Conservation (phyloP, 2,329 filamentous ascomycete species). For the Phoma sp. region DNA sequence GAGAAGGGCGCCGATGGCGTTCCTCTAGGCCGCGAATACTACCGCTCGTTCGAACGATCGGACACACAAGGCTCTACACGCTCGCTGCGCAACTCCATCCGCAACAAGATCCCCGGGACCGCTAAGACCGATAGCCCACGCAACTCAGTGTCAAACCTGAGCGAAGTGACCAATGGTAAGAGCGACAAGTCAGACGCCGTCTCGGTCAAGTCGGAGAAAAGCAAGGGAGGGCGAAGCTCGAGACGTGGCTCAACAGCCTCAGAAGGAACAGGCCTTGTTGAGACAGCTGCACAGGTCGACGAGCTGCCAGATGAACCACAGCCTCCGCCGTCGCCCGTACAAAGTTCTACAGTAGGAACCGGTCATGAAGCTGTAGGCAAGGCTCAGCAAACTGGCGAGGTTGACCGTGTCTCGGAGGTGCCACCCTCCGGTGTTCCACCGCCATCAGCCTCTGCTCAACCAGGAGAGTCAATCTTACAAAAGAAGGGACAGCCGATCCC, state of each 20-base stretch:
- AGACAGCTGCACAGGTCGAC: conserved; percentile 44
- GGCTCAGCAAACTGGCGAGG: conserved; percentile 86
- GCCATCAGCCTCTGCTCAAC: conserved; percentile 68
- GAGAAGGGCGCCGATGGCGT: conserved; percentile 60
- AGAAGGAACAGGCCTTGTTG: conserved; percentile 37
- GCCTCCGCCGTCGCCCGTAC: conserved; percentile 83
- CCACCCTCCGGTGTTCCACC: conserved; percentile 72
- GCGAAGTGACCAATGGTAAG: conserved; percentile 56
- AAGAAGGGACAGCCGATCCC: conserved; percentile 77
- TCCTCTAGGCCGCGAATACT: conserved; percentile 72
- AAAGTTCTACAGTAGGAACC: conserved; percentile 74
- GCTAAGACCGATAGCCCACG: conserved; percentile 79
- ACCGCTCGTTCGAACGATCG: conserved; percentile 89
- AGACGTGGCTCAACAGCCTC: conserved; percentile 47
- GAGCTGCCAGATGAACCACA: conserved; percentile 45
- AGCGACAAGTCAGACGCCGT: conserved; percentile 75
- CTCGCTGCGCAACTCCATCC: conserved; percentile 80
- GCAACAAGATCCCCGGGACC: conserved; percentile 85
- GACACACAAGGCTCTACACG: conserved; percentile 93
- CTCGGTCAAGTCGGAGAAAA: conserved; percentile 76
- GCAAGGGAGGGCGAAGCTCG: conserved; percentile 53
- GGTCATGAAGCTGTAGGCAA: conserved; percentile 80
- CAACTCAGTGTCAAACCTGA: conserved; percentile 69
- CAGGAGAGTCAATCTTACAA: conserved; percentile 88
- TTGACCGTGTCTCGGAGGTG: conserved; percentile 91